Conservation (phyloP, 306 rosid genomes). For the Trifolium repens region DNA sequence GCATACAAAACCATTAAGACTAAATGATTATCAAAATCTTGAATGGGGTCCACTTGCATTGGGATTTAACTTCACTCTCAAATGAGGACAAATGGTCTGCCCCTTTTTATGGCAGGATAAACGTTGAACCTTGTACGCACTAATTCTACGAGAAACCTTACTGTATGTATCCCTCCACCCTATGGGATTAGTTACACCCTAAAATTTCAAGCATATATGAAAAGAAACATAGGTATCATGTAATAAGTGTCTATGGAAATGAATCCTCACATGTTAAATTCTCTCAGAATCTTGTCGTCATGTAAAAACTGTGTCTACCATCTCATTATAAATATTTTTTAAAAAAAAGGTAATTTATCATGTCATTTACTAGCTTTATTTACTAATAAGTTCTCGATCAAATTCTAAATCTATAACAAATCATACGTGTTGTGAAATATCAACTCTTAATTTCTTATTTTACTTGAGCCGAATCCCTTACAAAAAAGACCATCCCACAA, state of each 20-base stretch:
- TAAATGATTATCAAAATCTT: slow-evolving; percentile 9
- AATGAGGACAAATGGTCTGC: not conserved
- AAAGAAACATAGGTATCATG: not conserved
- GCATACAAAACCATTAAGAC: not conserved
- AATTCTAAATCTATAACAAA: not conserved
- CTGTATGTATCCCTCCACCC: not conserved
- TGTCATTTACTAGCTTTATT: not conserved
- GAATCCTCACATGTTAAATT: not conserved
- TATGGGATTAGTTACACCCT: not conserved
- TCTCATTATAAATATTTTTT: not conserved
- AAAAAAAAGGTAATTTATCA: not conserved
- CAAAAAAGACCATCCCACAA: not conserved
- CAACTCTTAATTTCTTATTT: not conserved
- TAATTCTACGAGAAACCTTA: not conserved
- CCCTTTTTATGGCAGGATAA: not conserved
- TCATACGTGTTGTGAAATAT: not conserved
- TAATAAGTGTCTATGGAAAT: not conserved
- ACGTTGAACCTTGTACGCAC: not conserved
- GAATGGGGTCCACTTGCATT: not conserved
- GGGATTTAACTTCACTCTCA: not conserved
- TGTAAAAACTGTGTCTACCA: not conserved
- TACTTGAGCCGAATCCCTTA: not conserved
- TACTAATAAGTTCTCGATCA: not conserved
- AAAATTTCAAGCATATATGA: too few relatives aligned
- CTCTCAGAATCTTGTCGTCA: not conserved